A percentile compares a stretch with the other conserved stretches of the same genome.
phyloP scores from a whole-genome alignment of 306 rosid genomes.

The Prosopis cineraria region DNA sequence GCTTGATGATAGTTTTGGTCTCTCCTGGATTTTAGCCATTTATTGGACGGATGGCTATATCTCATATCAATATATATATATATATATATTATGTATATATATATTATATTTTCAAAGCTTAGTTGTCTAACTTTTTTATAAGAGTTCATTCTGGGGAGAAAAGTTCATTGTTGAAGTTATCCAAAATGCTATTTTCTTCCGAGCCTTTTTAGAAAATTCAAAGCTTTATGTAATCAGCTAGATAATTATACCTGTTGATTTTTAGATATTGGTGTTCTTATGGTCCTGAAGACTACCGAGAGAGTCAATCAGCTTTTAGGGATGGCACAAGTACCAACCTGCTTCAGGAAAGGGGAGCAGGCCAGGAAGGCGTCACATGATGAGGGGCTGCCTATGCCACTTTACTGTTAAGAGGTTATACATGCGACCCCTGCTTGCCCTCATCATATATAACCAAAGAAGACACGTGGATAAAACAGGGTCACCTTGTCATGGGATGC shows the following conservation, averaged over 20 bases:
- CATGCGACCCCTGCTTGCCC: constrained; percentile 61
- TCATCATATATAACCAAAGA: constrained; percentile 74
- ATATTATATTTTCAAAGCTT: neutral
- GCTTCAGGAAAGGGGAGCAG: constrained; percentile 84
- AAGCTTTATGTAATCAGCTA: constrained; percentile 10
- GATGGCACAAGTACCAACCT: constrained; percentile 56
- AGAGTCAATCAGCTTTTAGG: constrained; percentile 45
- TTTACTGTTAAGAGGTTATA: constrained; percentile 79
- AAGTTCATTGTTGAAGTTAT: neutral
- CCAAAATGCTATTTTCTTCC: neutral
- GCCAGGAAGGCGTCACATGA: constrained; percentile 89
- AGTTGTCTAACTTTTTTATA: neutral
- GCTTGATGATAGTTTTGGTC: neutral
- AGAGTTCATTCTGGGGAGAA: neutral
- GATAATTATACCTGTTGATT: constrained; percentile 21
- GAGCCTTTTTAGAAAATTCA: constrained; percentile 4
- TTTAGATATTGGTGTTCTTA: constrained; percentile 86
- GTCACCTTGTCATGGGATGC: constrained; percentile 78
- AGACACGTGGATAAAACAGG: constrained; percentile 75
- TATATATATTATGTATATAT: no score
- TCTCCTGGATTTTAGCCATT: neutral
- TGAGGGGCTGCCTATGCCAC: constrained; percentile 87
- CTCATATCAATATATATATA: neutral
- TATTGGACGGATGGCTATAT: neutral
- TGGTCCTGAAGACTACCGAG: constrained; percentile 85